Conservation (phyloP, 257 asterid genomes). For the Primulina eburnea region DNA sequence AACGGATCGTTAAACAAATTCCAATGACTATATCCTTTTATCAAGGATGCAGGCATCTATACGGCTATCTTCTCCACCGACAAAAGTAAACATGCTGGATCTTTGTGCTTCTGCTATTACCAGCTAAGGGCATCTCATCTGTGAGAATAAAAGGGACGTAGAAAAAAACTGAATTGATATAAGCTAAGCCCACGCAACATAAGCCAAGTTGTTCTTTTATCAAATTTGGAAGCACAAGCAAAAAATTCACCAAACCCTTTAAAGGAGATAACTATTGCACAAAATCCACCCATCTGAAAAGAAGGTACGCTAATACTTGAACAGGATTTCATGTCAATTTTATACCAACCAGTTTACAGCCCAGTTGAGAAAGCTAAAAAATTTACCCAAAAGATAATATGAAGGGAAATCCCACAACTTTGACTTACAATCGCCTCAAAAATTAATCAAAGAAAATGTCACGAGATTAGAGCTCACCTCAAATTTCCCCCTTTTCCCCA, state of each 20-base stretch:
- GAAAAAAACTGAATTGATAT: constrained; percentile 20
- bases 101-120: constrained; percentile 13
- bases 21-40: not conserved
- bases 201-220: not conserved
- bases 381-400: not conserved
- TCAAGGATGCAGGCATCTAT: not conserved
- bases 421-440: constrained; percentile 12
- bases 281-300: not conserved
- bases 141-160: constrained; percentile 6
- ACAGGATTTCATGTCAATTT: not conserved
- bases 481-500: constrained; percentile 23
- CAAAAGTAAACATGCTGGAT: constrained; percentile 22
- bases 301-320: not conserved
- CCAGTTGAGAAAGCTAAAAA: not conserved
- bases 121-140: constrained; percentile 26
- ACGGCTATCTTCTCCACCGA: constrained; percentile 20
- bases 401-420: constrained; percentile 3
- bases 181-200: constrained; percentile 5
- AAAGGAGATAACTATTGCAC: not conserved
- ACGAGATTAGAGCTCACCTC: constrained; percentile 38
- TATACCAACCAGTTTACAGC: not conserved
- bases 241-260: not conserved
- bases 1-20: constrained; percentile 19
- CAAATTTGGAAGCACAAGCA: not conserved
- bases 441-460: constrained; percentile 26